Base-by-base conservation (phyloP, 2,329 filamentous ascomycete genomes). In the Aspergillus jensenii region DNA sequence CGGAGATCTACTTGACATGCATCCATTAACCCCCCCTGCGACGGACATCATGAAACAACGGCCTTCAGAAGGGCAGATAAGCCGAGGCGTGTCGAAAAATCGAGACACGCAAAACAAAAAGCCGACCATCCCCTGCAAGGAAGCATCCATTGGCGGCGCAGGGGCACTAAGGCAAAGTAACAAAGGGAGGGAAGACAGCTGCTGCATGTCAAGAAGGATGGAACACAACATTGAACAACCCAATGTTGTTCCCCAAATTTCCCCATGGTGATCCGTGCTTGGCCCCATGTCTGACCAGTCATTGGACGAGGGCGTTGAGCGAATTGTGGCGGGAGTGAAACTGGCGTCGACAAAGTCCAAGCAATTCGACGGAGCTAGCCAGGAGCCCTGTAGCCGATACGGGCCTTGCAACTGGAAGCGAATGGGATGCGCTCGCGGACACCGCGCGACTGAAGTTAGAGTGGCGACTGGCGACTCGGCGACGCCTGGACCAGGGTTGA, bases 201-300 rank as follows among this genome's bases (percentile, higher is more conserved):
- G 25, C 41, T 19, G 27, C 35, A 43, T 17, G 15, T 31, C 27
- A 2, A 21, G 45, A 21, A 31, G 14, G 27, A 15, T 27, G 17
- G 9, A 21, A 9, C 14, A 45, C 17, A 41, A 41, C 23, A 46
- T 41, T 31, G 37, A 50, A 25, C 19, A 31, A 31, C 27, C 27
- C 27, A 31, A 31, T 31, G 23, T 52, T 37, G 40, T 56, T 51
- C 58, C 59, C 52, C 48, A 58, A 63, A 60, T 60, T 63, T 50
- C 59, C 61, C 59, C 61, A 62, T 62, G 57, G 37, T 44, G 56
- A 59, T 59, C 57, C 35, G 41, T 19, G 25, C 57, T 57, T 63
- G 49, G 49, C 55, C 40, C 39, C 37, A 41, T 27, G 39, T 19
- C 33, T 47, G 48, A 44, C 23, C 21, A 14, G 31, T 51, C 41